A percentile compares a stretch with the other conserved stretches of the same genome.
phyloP scores from a whole-genome alignment of 768 basidiomycete species.

The Boletus rubropictus region DNA sequence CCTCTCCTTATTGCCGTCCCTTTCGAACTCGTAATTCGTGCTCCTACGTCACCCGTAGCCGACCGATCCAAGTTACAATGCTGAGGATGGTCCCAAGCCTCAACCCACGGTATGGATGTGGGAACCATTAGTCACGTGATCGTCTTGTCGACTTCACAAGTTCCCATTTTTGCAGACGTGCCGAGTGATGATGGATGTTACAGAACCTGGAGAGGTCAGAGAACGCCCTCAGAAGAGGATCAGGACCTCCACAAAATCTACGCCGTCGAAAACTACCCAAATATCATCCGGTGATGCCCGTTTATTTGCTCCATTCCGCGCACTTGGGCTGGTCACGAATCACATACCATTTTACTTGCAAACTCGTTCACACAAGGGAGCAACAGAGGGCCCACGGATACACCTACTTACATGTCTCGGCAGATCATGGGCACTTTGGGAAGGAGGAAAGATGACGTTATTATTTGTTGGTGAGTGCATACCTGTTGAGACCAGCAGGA shows the following conservation, averaged over 20 bases:
- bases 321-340: conserved; percentile 91
- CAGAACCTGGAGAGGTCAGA: conserved; percentile 11
- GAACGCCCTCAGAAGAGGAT: conserved; percentile 25
- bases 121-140: conserved; percentile 11
- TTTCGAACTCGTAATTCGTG: too few relatives aligned
- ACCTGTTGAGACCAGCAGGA: not conserved
- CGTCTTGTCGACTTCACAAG: not conserved
- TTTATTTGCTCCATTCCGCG: conserved; percentile 90
- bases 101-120: too few relatives aligned
- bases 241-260: conserved; percentile 9
- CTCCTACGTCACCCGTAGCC: too few relatives aligned
- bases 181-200: conserved; percentile 16
- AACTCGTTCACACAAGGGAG: conserved; percentile 77
- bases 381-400: conserved; percentile 75
- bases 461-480: conserved; percentile 80
- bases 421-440: conserved; percentile 91
- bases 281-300: conserved; percentile 21
- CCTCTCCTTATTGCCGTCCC: too few relatives aligned
- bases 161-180: not conserved
- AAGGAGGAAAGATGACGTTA: conserved; percentile 86
- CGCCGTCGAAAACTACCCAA: conserved; percentile 1
- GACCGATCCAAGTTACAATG: too few relatives aligned
- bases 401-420: conserved; percentile 87
- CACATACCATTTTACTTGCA: conserved; percentile 85
- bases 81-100: too few relatives aligned